Percentiles rank a stretch among this genome's conserved stretches.
phyloP scores from a whole-genome alignment of 768 basidiomycete genomes.

The Panaeolus papilionaceus region DNA sequence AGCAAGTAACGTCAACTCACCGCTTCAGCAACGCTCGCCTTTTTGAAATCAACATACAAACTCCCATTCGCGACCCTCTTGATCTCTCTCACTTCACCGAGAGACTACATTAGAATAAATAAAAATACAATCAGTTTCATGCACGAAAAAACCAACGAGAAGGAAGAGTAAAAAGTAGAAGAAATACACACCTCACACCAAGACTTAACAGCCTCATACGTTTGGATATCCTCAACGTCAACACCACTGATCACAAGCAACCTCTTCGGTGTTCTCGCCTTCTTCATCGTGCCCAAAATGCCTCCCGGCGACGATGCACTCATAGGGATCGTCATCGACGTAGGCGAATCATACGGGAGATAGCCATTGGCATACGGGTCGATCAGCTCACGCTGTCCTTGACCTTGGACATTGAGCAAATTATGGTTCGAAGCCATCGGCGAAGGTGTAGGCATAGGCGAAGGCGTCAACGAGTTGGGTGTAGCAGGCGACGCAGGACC shows the following conservation, averaged over 20 bases:
- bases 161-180: not conserved
- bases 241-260: constrained; percentile 42
- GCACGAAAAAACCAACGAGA: not conserved
- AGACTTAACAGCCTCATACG: constrained; percentile 36
- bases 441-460: constrained; percentile 12
- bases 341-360: not conserved
- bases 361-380: not conserved
- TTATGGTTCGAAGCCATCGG: not conserved
- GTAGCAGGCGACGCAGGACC: constrained; percentile 15
- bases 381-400: not conserved
- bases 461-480: constrained; percentile 19
- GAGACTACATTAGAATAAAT: constrained; percentile 24
- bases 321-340: constrained; percentile 10
- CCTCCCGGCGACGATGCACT: constrained; percentile 15
- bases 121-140: not conserved
- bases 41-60: constrained; percentile 43
- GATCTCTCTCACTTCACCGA: constrained; percentile 41
- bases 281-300: constrained; percentile 19
- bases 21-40: constrained; percentile 44
- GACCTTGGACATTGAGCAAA: not conserved
- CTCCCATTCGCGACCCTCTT: constrained; percentile 32
- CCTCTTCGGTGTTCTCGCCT: constrained; percentile 32
- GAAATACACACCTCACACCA: constrained; percentile 40
- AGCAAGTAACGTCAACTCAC: constrained; percentile 30
- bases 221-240: constrained; percentile 31